These are phyloP conservation scores for Colletotrichum musicola DNA, from an alignment of 2,329 filamentous ascomycete species.

Conservation along the genomic window DNA sequence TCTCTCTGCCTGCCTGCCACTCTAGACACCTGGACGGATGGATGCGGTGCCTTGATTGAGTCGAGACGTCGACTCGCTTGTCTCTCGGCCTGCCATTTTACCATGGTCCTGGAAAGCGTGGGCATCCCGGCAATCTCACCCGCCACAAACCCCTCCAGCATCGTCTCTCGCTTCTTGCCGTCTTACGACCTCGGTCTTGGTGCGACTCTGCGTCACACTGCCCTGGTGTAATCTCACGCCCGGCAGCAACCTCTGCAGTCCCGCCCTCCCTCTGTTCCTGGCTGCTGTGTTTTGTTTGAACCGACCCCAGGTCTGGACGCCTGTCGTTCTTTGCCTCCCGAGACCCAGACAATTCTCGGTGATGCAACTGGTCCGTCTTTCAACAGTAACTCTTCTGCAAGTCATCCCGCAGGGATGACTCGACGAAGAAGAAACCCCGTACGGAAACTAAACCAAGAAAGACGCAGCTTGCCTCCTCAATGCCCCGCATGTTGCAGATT, in stretches of 20 bases:
- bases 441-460: not conserved
- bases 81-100: conserved; percentile 15
- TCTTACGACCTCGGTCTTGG: conserved; percentile 30
- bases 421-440: conserved; percentile 2
- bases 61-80: not conserved
- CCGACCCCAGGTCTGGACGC: not conserved
- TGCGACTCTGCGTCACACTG: conserved; percentile 12
- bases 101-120: conserved; percentile 33
- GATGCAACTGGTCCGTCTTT: conserved; percentile 9
- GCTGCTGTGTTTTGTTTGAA: not conserved
- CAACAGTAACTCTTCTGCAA: conserved; percentile 17
- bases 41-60: conserved; percentile 10
- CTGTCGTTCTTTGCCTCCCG: not conserved
- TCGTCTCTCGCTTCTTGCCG: conserved; percentile 30
- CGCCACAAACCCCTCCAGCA: conserved; percentile 12
- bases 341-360: conserved; percentile 1
- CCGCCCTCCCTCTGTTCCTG: not conserved
- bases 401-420: conserved; percentile 26
- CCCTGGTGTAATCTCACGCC: conserved; percentile 5
- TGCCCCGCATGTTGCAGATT: conserved; percentile 33
- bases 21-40: not conserved
- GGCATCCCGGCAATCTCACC: conserved; percentile 23
- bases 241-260: not conserved
- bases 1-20: not conserved
- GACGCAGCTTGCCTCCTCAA: conserved; percentile 2